These are phyloP conservation scores for Pseudoturritis turrita DNA, from an alignment of 345 rosid genomes.

Conservation along the genomic window DNA sequence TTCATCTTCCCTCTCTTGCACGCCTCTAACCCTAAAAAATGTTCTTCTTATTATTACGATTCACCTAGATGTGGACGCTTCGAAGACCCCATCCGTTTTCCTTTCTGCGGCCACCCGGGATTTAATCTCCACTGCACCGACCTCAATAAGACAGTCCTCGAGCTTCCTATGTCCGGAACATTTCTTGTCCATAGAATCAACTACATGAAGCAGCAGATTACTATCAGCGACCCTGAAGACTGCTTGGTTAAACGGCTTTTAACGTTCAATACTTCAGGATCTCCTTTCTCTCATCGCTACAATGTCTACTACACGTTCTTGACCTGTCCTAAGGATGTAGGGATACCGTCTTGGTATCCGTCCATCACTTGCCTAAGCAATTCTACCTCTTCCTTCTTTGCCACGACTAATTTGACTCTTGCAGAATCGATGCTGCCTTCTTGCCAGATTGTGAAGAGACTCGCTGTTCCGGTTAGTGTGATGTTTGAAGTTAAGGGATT, in stretches of 20 bases:
- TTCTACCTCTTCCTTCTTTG: slow-evolving; percentile 48
- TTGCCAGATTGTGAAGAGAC: slow-evolving; percentile 32
- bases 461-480: slow-evolving; percentile 34
- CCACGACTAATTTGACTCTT: slow-evolving; percentile 33
- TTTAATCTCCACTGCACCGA: slow-evolving; percentile 46
- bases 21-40: slow-evolving; percentile 18
- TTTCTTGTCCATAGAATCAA: slow-evolving; percentile 47
- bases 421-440: slow-evolving; percentile 24
- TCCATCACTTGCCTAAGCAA: slow-evolving; percentile 52
- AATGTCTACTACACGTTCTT: slow-evolving; percentile 52
- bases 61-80: slow-evolving; percentile 12
- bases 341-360: slow-evolving; percentile 21
- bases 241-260: slow-evolving; percentile 56
- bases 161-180: slow-evolving; percentile 49
- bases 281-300: slow-evolving; percentile 42
- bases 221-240: slow-evolving; percentile 41
- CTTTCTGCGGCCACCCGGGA: slow-evolving; percentile 59
- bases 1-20: slow-evolving; percentile 30
- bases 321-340: slow-evolving; percentile 44
- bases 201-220: slow-evolving; percentile 43
- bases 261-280: slow-evolving; percentile 45
- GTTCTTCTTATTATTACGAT: slow-evolving; percentile 24
- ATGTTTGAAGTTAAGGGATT: background rate
- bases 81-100: slow-evolving; percentile 45
- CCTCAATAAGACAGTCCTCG: slow-evolving; percentile 28